phyloP scores from a whole-genome alignment of 2,329 filamentous ascomycete genomes.

The Aspergillus flavus region DNA sequence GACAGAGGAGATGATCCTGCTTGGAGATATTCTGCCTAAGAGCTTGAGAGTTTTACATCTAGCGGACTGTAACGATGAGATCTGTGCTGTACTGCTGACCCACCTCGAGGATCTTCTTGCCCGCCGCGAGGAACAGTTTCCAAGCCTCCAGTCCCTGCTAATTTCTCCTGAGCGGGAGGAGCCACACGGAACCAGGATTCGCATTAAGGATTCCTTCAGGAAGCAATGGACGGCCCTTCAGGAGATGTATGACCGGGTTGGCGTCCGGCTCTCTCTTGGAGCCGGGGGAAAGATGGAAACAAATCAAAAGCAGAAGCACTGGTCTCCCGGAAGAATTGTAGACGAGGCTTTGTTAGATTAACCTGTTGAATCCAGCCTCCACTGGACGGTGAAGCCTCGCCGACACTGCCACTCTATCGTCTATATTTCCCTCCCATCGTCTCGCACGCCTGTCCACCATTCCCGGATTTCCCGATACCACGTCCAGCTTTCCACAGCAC shows the following conservation, averaged over 20 bases:
- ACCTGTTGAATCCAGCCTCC: background rate
- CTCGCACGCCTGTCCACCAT: background rate
- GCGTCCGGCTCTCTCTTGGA: background rate
- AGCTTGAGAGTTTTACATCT: background rate
- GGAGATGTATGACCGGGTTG: background rate
- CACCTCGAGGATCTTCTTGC: background rate
- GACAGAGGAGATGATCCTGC: background rate
- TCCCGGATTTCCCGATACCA: background rate
- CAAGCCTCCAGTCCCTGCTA: background rate
- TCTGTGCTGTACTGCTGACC: background rate
- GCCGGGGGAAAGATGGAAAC: background rate
- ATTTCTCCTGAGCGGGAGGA: background rate
- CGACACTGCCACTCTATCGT: background rate
- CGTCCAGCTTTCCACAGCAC: background rate
- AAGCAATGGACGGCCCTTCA: background rate
- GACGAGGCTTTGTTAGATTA: background rate
- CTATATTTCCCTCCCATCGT: background rate
- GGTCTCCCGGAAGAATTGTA: background rate
- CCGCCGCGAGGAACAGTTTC: background rate
- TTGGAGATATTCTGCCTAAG: background rate
- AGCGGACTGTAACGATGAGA: background rate
- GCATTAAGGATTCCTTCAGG: background rate
- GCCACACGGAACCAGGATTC: background rate
- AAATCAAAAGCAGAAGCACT: background rate
- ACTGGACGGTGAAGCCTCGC: background rate